Conservation (phyloP, 805 yeast genomes). For the Wickerhamomyces ciferrii region DNA sequence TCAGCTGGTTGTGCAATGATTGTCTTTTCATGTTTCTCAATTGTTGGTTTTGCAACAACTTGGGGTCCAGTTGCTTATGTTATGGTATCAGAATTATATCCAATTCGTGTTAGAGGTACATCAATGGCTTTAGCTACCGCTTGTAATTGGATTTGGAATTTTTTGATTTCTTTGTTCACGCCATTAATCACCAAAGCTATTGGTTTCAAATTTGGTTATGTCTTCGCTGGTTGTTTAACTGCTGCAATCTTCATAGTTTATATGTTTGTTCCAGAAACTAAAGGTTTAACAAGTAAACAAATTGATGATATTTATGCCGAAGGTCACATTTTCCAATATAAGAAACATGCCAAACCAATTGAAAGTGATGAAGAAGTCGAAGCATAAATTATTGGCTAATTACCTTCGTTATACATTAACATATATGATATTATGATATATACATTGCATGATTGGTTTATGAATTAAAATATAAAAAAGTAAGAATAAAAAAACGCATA, state of each 20-base stretch:
- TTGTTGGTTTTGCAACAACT: conserved; percentile 63
- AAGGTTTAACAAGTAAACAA: conserved; percentile 55
- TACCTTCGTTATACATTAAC: no score
- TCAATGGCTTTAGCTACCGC: conserved; percentile 63
- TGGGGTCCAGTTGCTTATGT: conserved; percentile 73
- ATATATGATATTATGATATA: no score
- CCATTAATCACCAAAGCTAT: conserved; percentile 60
- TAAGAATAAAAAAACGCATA: no score
- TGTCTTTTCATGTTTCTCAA: conserved; percentile 57
- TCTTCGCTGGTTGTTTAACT: conserved; percentile 46
- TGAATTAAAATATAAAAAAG: neutral
- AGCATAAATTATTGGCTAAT: neutral
- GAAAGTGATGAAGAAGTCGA: neutral
- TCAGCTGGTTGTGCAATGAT: conserved; percentile 59
- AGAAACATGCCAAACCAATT: neutral
- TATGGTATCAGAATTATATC: conserved; percentile 63
- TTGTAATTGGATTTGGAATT: conserved; percentile 63
- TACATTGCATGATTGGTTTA: neutral
- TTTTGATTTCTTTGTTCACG: conserved; percentile 63
- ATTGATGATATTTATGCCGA: neutral
- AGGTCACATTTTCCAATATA: neutral
- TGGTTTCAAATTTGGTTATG: conserved; percentile 63
- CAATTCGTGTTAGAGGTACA: conserved; percentile 54
- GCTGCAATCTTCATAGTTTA: conserved; percentile 45
- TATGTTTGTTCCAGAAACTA: conserved; percentile 56